Percentiles rank a stretch among this genome's conserved stretches.
phyloP scores from a whole-genome alignment of 1,284 basidiomycete genomes.

The Taiwanofungus camphoratus region DNA sequence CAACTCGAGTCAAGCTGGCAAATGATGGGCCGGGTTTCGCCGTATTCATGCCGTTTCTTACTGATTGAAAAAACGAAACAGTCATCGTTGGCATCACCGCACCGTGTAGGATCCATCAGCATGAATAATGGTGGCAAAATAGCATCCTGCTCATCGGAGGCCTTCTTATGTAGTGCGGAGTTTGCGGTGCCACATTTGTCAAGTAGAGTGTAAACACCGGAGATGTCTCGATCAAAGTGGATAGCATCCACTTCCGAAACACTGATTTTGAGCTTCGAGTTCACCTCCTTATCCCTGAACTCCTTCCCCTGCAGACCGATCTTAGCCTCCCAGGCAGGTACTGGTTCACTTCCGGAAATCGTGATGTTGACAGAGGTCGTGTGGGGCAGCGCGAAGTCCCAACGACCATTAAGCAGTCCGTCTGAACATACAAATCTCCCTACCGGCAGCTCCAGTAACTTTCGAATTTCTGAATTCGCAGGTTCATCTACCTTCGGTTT shows the following conservation, averaged over 20 bases:
- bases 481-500: constrained; percentile 64
- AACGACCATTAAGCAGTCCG: constrained; percentile 64
- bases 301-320: constrained; percentile 71
- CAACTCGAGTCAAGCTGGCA: constrained; percentile 68
- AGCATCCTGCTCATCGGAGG: constrained; percentile 34
- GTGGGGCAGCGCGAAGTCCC: constrained; percentile 81
- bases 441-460: constrained; percentile 67
- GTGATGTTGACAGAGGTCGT: constrained; percentile 49
- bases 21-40: constrained; percentile 72
- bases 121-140: constrained; percentile 68
- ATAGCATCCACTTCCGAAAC: constrained; percentile 44
- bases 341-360: constrained; percentile 65
- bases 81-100: constrained; percentile 67
- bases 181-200: constrained; percentile 90
- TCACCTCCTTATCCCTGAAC: constrained; percentile 63
- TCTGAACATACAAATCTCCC: constrained; percentile 64
- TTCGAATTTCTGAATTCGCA: constrained; percentile 77
- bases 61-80: constrained; percentile 80
- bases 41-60: constrained; percentile 74
- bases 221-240: constrained; percentile 75
- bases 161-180: constrained; percentile 75
- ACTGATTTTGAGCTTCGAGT: constrained; percentile 60
- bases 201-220: constrained; percentile 74
- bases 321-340: constrained; percentile 81
- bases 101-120: constrained; percentile 81